Percentiles rank a stretch among this genome's conserved stretches.
These are phyloP conservation scores for Naganishia liquefaciens DNA, from an alignment of 1,284 basidiomycete species.

Conservation along the genomic window DNA sequence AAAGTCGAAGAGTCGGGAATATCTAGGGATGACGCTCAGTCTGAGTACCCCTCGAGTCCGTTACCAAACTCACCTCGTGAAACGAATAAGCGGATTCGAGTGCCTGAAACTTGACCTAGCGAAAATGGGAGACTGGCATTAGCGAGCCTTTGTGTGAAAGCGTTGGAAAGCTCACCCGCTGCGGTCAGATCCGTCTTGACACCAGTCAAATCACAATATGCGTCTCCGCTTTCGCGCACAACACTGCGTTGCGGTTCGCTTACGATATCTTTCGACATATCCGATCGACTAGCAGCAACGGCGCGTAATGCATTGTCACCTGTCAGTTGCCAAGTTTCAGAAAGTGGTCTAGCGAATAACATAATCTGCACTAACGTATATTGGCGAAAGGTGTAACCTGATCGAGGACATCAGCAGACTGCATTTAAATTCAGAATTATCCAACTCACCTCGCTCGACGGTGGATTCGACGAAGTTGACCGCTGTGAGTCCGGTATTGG, in stretches of 20 bases:
- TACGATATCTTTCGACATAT: slow-evolving; percentile 62
- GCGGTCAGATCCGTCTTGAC: slow-evolving; percentile 64
- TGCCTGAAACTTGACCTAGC: slow-evolving; percentile 63
- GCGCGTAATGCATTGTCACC: slow-evolving; percentile 62
- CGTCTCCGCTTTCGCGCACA: slow-evolving; percentile 72
- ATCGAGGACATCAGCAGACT: background rate
- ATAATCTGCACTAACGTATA: slow-evolving; percentile 28
- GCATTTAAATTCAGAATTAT: background rate
- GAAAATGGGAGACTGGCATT: background rate
- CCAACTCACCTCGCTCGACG: slow-evolving; percentile 14
- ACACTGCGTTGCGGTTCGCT: slow-evolving; percentile 66
- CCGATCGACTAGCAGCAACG: slow-evolving; percentile 69
- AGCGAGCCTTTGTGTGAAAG: background rate
- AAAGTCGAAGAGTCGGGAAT: slow-evolving; percentile 35
- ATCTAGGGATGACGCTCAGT: slow-evolving; percentile 31
- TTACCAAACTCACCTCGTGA: slow-evolving; percentile 60
- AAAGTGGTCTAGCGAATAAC: too few species aligned
- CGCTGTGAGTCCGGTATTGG: background rate
- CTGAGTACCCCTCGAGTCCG: background rate
- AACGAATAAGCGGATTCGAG: slow-evolving; percentile 64
- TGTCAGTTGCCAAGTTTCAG: background rate
- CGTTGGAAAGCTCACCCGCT: slow-evolving; percentile 57
- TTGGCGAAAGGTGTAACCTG: slow-evolving; percentile 26
- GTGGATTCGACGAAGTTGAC: background rate
- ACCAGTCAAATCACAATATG: slow-evolving; percentile 79